Evolutionary conservation across 2,329 filamentous ascomycete species (phyloP).

Genomic region (Xylaria polymorpha): DNA sequence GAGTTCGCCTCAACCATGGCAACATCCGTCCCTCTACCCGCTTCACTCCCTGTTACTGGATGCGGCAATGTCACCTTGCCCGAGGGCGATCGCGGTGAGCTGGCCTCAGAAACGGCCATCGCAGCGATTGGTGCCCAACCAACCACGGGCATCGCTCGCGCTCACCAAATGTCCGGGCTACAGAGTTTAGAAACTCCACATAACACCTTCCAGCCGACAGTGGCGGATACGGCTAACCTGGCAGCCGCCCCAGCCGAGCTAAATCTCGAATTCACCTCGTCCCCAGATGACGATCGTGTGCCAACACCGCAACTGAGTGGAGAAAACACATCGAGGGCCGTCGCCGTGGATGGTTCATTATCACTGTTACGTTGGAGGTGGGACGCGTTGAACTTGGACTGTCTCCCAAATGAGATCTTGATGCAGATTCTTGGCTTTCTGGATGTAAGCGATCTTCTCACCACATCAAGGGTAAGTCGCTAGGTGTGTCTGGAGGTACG

Average conservation of each 20-base stretch:
- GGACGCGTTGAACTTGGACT: constrained; percentile 50
- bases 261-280: constrained; percentile 28
- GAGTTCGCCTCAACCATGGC: constrained; percentile 37
- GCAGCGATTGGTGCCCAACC: constrained; percentile 49
- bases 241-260: constrained; percentile 31
- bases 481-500: constrained; percentile 4
- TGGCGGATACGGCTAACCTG: constrained; percentile 11
- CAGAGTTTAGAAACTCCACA: constrained; percentile 26
- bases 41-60: constrained; percentile 41
- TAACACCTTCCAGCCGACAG: constrained; percentile 1
- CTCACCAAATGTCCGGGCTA: constrained; percentile 27
- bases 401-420: constrained; percentile 67
- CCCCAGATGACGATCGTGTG: constrained; percentile 32
- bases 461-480: constrained; percentile 65
- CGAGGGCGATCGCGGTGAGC: constrained; percentile 36
- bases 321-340: constrained; percentile 38
- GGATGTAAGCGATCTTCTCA: constrained; percentile 67
- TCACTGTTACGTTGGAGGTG: constrained; percentile 43
- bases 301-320: constrained; percentile 32
- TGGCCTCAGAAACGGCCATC: constrained; percentile 45
- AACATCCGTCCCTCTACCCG: constrained; percentile 34
- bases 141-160: constrained; percentile 34
- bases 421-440: constrained; percentile 66
- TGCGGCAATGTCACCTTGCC: constrained; percentile 45
- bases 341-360: constrained; percentile 35